Conservation (phyloP, 2,329 filamentous ascomycete species). For the Calycina herbarum region DNA sequence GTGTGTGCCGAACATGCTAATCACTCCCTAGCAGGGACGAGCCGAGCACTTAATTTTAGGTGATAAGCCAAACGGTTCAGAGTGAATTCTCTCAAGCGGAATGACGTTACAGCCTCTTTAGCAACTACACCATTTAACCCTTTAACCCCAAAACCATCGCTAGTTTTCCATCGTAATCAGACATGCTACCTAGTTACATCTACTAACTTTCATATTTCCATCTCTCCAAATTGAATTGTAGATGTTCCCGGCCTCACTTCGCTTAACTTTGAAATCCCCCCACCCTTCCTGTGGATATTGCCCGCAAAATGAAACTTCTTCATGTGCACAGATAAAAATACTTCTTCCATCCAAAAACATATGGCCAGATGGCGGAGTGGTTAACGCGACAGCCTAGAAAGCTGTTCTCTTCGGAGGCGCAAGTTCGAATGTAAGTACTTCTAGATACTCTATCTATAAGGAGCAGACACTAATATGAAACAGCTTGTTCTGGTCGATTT, state of each 20-base stretch:
- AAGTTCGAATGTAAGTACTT: neutral
- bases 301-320: neutral
- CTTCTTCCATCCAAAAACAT: neutral
- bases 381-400: constrained; percentile 11
- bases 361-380: constrained; percentile 10
- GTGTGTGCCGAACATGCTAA: too few relatives aligned
- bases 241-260: neutral
- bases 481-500: neutral
- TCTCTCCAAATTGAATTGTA: too few relatives aligned
- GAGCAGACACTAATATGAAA: neutral
- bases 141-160: too few relatives aligned
- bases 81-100: too few relatives aligned
- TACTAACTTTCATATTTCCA: too few relatives aligned
- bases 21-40: too few relatives aligned
- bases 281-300: neutral
- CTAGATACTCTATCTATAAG: neutral
- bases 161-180: too few relatives aligned
- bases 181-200: too few relatives aligned
- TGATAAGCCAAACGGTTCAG: too few relatives aligned
- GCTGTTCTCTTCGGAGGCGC: constrained; percentile 2
- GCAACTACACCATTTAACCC: too few relatives aligned
- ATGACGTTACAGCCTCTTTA: too few relatives aligned
- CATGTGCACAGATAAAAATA: neutral
- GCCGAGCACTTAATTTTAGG: too few relatives aligned
- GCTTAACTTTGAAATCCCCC: neutral